phyloP scores from a whole-genome alignment of 192 early-diverging fungal genomes.

The Backusella sp. region DNA sequence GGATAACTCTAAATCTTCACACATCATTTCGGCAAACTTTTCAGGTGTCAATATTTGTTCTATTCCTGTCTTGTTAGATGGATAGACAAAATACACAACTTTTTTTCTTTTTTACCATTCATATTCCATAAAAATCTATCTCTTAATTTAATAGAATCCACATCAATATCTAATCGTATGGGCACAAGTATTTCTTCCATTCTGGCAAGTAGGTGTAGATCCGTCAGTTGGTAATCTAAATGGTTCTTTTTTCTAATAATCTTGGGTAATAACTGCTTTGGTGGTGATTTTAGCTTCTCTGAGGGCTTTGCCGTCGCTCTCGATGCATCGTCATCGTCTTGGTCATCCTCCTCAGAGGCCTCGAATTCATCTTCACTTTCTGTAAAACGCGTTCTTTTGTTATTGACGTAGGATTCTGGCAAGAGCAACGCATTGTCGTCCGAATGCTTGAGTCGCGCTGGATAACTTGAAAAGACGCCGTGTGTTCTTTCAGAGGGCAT shows the following conservation, averaged over 20 bases:
- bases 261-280: slow-evolving; percentile 22
- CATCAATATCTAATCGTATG: slow-evolving; percentile 88
- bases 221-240: slow-evolving; percentile 36
- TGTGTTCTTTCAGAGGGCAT: slow-evolving; percentile 23
- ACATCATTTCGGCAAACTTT: slow-evolving; percentile 81
- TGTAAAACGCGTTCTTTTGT: slow-evolving; percentile 36
- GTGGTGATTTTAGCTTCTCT: slow-evolving; percentile 9
- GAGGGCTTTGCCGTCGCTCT: not conserved
- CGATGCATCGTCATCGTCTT: not conserved
- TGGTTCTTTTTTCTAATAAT: slow-evolving; percentile 35
- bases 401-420: slow-evolving; percentile 37
- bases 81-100: not conserved
- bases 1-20: slow-evolving; percentile 73
- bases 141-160: slow-evolving; percentile 79
- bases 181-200: slow-evolving; percentile 80
- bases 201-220: slow-evolving; percentile 55
- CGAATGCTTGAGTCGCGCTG: slow-evolving; percentile 45
- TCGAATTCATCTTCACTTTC: slow-evolving; percentile 22
- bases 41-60: slow-evolving; percentile 79
- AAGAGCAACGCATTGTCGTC: slow-evolving; percentile 52
- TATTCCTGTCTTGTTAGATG: slow-evolving; percentile 13
- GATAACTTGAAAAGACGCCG: slow-evolving; percentile 50
- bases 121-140: slow-evolving; percentile 95
- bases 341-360: not conserved
- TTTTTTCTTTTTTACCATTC: slow-evolving; percentile 51